Evolutionary conservation across 31 red algal species (phyloP).

Genomic region (Odonthalia washingtoniensis): DNA sequence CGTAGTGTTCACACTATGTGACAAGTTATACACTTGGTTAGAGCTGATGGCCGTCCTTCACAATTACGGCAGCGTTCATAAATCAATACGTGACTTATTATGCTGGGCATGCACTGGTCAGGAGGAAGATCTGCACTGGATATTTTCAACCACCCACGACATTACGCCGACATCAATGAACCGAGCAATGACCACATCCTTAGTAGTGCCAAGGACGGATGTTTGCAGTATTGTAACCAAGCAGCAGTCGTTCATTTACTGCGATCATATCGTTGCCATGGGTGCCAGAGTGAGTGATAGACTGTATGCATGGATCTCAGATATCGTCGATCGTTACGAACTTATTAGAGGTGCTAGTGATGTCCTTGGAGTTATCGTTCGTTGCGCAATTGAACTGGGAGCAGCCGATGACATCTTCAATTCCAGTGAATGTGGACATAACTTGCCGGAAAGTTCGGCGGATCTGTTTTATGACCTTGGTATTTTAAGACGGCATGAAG

Average conservation of each 20-base stretch:
- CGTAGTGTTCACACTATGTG: background rate
- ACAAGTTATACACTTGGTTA: constrained; percentile 23
- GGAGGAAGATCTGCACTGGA: constrained; percentile 39
- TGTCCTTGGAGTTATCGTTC: constrained; percentile 3
- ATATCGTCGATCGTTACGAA: background rate
- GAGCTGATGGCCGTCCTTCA: constrained; percentile 45
- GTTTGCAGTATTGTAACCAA: constrained; percentile 20
- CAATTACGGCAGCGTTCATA: constrained; percentile 51
- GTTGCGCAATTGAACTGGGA: constrained; percentile 34
- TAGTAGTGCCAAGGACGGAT: constrained; percentile 3
- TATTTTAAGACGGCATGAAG: too few species aligned
- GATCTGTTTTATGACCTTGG: constrained; percentile 49
- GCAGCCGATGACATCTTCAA: constrained; percentile 42
- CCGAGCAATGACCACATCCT: background rate
- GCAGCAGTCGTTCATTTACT: background rate
- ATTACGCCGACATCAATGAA: background rate
- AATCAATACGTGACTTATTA: constrained; percentile 42
- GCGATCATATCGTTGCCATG: background rate
- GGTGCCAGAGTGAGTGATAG: constrained; percentile 27
- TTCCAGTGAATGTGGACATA: constrained; percentile 26
- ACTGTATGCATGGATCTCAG: constrained; percentile 18
- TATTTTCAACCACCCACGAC: constrained; percentile 24
- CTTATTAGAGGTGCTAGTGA: background rate
- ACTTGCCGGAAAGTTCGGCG: constrained; percentile 17
- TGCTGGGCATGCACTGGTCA: constrained; percentile 31